Evolutionary conservation across 2,329 filamentous ascomycete species (phyloP).

Genomic region (Monilinia fructigena): DNA sequence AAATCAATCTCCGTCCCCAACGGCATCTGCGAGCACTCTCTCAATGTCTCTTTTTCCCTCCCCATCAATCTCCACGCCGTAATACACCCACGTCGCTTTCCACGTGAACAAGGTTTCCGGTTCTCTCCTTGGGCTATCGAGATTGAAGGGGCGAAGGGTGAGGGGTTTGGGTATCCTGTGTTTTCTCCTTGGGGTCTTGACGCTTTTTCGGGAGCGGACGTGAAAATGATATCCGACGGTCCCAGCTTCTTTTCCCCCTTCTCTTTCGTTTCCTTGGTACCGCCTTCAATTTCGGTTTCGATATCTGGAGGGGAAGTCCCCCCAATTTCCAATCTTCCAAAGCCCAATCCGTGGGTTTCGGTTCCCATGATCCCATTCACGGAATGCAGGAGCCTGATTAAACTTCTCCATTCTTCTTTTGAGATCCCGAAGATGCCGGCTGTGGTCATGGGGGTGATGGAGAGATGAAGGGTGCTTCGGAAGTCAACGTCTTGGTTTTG

Average conservation of each 20-base stretch:
- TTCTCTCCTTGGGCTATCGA: too few species aligned
- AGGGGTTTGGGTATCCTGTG: too few species aligned
- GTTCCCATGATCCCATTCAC: background rate
- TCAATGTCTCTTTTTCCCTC: background rate
- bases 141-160: too few species aligned
- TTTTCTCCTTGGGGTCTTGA: too few species aligned
- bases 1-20: background rate
- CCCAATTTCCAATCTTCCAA: background rate
- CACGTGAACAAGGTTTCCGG: background rate
- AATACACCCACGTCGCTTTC: background rate
- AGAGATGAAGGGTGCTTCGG: background rate
- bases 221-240: background rate
- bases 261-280: too few species aligned
- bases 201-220: too few species aligned
- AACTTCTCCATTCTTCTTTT: background rate
- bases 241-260: background rate
- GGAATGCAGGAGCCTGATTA: background rate
- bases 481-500: background rate
- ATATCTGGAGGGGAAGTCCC: background rate
- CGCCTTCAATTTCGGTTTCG: too few species aligned
- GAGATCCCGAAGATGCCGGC: background rate
- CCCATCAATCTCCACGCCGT: background rate
- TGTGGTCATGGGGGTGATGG: background rate
- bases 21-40: constrained; percentile 5
- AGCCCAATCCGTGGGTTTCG: background rate